A percentile compares a stretch with the other conserved stretches of the same genome.
Evolutionary conservation across 129 eudicot genomes (phyloP).

Genomic region (Artemisia argyi): DNA sequence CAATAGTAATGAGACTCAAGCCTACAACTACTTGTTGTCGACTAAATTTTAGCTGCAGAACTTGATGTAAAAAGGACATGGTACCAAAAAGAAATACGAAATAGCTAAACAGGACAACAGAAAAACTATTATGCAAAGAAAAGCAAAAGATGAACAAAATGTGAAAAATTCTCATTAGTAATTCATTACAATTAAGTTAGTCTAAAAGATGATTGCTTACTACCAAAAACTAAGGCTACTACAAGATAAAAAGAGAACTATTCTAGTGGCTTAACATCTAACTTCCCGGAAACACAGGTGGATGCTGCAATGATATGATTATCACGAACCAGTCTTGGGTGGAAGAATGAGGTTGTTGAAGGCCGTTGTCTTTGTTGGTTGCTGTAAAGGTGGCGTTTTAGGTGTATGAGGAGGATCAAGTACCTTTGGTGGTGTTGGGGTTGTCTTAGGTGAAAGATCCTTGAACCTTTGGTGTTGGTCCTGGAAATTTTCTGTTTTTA

Average conservation of each 20-base stretch:
- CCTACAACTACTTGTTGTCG: background rate
- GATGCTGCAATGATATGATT: constrained; percentile 60
- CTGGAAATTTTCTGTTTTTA: constrained; percentile 14
- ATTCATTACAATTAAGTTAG: constrained; percentile 24
- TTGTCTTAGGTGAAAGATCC: constrained; percentile 4
- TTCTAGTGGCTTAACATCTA: constrained; percentile 29
- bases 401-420: constrained; percentile 10
- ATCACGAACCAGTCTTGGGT: constrained; percentile 43
- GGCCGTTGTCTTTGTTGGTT: background rate
- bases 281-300: constrained; percentile 57
- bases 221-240: constrained; percentile 22
- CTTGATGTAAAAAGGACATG: background rate
- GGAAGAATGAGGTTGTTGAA: constrained; percentile 31
- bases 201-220: constrained; percentile 26
- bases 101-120: too few species aligned
- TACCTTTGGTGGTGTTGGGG: constrained; percentile 10
- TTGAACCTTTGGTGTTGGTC: constrained; percentile 8
- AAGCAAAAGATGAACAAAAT: constrained; percentile 10
- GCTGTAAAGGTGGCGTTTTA: constrained; percentile 7
- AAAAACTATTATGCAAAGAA: constrained; percentile 4
- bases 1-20: background rate
- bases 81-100: background rate
- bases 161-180: constrained; percentile 21
- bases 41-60: background rate
- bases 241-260: constrained; percentile 14